These are phyloP conservation scores for Candida boidinii DNA, from an alignment of 805 yeast genomes.

Conservation along the genomic window DNA sequence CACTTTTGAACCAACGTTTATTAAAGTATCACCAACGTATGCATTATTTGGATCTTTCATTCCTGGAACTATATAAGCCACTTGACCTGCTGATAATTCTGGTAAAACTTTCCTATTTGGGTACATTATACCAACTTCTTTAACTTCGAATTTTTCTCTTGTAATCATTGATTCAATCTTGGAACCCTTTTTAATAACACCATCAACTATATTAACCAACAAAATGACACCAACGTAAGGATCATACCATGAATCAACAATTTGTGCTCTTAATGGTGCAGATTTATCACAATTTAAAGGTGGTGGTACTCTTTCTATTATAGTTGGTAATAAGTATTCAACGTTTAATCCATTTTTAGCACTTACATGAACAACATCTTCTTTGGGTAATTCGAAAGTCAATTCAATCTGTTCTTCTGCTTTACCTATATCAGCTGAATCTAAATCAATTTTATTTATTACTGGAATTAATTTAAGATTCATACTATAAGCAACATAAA, in stretches of 20 bases:
- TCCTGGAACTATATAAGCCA: slow-evolving; percentile 91
- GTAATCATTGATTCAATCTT: slow-evolving; percentile 75
- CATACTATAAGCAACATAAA: slow-evolving; percentile 81
- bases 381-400: slow-evolving; percentile 70
- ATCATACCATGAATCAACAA: slow-evolving; percentile 98
- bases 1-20: slow-evolving; percentile 48
- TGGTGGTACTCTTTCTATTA: slow-evolving; percentile 68
- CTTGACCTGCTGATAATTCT: slow-evolving; percentile 77
- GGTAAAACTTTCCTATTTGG: slow-evolving; percentile 73
- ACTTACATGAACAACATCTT: slow-evolving; percentile 75
- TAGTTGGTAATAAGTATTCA: slow-evolving; percentile 68
- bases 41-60: slow-evolving; percentile 86
- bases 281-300: slow-evolving; percentile 33
- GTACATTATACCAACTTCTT: slow-evolving; percentile 92
- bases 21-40: slow-evolving; percentile 83
- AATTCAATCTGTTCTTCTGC: slow-evolving; percentile 80
- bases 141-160: slow-evolving; percentile 68
- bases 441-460: slow-evolving; percentile 85
- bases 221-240: slow-evolving; percentile 85
- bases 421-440: slow-evolving; percentile 72
- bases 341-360: slow-evolving; percentile 89
- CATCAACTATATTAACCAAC: slow-evolving; percentile 80
- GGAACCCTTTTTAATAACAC: slow-evolving; percentile 64
- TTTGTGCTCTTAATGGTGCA: slow-evolving; percentile 58
- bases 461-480: slow-evolving; percentile 78